A percentile compares a stretch with the other conserved stretches of the same genome.
Evolutionary conservation across 164 flowering plant genomes (phyloP).

Genomic region (Piper betle): DNA sequence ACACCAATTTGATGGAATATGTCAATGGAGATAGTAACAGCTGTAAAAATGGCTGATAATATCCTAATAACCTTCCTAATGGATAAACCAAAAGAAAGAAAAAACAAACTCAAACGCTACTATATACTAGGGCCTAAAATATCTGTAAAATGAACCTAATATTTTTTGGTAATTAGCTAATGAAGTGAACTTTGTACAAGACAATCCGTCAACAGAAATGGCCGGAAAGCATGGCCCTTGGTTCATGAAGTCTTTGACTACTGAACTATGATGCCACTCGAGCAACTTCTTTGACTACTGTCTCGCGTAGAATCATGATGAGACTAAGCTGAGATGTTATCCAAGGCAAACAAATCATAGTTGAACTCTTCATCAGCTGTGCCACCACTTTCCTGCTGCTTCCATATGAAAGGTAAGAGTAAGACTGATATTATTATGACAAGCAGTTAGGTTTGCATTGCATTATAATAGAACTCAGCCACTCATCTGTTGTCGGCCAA

Average conservation of each 20-base stretch:
- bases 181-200: conserved; percentile 1
- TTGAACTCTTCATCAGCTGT: conserved; percentile 41
- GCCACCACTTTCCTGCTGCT: conserved; percentile 53
- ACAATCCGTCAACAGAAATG: not conserved
- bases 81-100: too few relatives aligned
- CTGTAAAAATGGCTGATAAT: too few relatives aligned
- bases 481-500: not conserved
- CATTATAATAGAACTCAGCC: not conserved
- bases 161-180: not conserved
- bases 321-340: conserved; percentile 42
- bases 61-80: too few relatives aligned
- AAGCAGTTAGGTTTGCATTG: not conserved
- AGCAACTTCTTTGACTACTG: not conserved
- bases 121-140: too few relatives aligned
- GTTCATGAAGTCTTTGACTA: not conserved
- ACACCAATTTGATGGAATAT: too few relatives aligned
- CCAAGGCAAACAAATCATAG: conserved; percentile 66
- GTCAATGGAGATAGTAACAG: too few relatives aligned
- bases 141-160: not conserved
- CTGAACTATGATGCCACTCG: too few relatives aligned
- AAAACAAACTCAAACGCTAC: too few relatives aligned
- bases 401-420: conserved; percentile 9
- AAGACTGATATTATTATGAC: not conserved
- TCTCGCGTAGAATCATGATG: not conserved
- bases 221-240: not conserved